These are phyloP conservation scores for Tetracladium maxilliforme DNA, from an alignment of 2,329 filamentous ascomycete species.

Conservation along the genomic window DNA sequence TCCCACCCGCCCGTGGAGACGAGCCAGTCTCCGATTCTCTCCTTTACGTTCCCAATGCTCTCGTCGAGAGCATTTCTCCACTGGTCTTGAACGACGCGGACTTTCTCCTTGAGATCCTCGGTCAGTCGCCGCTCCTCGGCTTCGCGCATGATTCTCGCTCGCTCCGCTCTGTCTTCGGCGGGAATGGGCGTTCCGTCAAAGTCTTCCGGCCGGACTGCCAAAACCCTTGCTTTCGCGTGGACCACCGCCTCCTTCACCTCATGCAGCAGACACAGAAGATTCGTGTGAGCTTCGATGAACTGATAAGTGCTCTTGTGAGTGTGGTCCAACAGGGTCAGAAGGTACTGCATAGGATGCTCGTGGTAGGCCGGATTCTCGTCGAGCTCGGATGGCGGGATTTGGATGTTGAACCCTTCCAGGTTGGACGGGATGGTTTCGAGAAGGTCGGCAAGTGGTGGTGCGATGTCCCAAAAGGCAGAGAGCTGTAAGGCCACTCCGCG, in stretches of 20 bases:
- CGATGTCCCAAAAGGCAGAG: conserved; percentile 95
- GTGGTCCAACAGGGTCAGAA: conserved; percentile 73
- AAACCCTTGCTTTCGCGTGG: conserved; percentile 48
- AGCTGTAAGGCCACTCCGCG: conserved; percentile 84
- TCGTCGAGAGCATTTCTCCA: conserved; percentile 81
- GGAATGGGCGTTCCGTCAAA: conserved; percentile 14
- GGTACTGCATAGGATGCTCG: conserved; percentile 74
- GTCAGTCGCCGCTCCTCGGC: conserved; percentile 61
- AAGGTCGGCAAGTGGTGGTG: conserved; percentile 63
- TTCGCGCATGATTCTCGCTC: conserved; percentile 39
- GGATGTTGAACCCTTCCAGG: conserved; percentile 48
- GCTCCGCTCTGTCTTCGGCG: conserved; percentile 20
- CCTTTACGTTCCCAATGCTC: conserved; percentile 57
- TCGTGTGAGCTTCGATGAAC: conserved; percentile 91
- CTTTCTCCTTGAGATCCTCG: conserved; percentile 84
- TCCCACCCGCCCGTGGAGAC: too few relatives aligned
- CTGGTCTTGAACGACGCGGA: conserved; percentile 77
- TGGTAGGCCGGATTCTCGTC: conserved; percentile 76
- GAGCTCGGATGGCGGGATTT: conserved; percentile 66
- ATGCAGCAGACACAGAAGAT: conserved; percentile 77
- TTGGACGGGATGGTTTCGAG: conserved; percentile 63
- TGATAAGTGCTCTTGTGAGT: conserved; percentile 89
- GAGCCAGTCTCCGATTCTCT: too few relatives aligned
- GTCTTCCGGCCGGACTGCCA: conserved; percentile 38
- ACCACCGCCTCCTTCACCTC: conserved; percentile 75